Base-by-base conservation (phyloP, 2,329 filamentous ascomycete genomes). In the Colletotrichum simmondsii region DNA sequence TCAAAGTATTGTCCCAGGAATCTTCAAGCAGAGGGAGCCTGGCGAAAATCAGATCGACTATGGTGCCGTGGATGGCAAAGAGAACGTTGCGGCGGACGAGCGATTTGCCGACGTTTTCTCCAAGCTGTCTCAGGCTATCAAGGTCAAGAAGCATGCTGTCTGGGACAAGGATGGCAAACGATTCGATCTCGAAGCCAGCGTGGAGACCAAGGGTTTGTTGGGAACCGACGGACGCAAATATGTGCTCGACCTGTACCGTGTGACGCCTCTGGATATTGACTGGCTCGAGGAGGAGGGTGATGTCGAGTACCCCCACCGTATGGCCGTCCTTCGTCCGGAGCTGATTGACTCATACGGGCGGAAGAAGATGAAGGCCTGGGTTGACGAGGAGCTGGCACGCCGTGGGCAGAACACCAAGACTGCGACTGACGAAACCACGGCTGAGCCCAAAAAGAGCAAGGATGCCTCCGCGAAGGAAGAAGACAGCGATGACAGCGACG, bases 21-120 rank as follows among this genome's bases (percentile, higher is more conserved):
- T 99, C 79, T 99, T 99, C 89, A 98, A 98, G 87, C 97, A 98
- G 85, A 92, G 96, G 46, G 97, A 98, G 79, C 95, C 95, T 35
- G 97, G 95, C 65, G 97, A 99, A 89, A 97, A 98, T 84, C 97
- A 98, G 83, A 98, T 99, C 77, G 97, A 99, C 82, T 99, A 99
- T 80, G 97, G 97, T 80, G 97, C 96, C 76, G 97, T 98, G 37
- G 97, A 99, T 81, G 97, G 97, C 76, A 98, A 97, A 84, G 97
- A 99, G 76, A 90, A 97, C 30, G 94, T 99, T 64, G 95, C 97
- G 0, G 93, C 94, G 14, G 95, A 98, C 79, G 92, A 97, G 80
- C 91, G 92, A 24, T 99, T 99, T 78, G 91, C 91, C 0, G 86
- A 93, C 32, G 89, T 94, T 11, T 99, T 99, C 78, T 92, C 94